Evolutionary conservation across 164 flowering plant species (phyloP).

Genomic region (Liriodendron chinense): DNA sequence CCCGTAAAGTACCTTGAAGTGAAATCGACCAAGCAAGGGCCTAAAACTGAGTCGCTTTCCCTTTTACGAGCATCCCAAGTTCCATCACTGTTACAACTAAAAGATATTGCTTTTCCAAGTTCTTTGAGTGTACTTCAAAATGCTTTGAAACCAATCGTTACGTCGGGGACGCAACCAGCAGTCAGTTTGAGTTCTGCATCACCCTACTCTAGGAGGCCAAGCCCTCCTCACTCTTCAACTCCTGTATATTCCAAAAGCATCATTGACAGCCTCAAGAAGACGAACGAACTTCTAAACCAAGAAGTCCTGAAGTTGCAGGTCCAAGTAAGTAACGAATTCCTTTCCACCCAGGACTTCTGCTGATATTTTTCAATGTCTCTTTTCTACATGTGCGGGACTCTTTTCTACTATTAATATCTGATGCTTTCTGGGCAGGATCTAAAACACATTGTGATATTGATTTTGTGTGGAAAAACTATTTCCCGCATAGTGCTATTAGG

Average conservation of each 20-base stretch:
- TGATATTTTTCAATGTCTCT: not conserved
- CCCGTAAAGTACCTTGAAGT: constrained; percentile 49
- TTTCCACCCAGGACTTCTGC: not conserved
- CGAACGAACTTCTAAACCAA: constrained; percentile 68
- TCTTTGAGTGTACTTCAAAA: constrained; percentile 48
- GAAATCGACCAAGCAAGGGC: constrained; percentile 34
- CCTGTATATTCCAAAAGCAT: constrained; percentile 63
- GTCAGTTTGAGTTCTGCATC: constrained; percentile 49
- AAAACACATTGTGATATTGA: too few species aligned
- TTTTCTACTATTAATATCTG: not conserved
- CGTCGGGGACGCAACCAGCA: constrained; percentile 28
- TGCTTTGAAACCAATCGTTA: constrained; percentile 41
- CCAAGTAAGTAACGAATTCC: constrained; percentile 36
- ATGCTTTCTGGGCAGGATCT: not conserved
- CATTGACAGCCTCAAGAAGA: constrained; percentile 66
- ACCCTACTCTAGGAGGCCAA: constrained; percentile 73
- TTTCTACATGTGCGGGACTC: too few species aligned
- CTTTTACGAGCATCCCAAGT: constrained; percentile 46
- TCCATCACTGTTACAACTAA: constrained; percentile 50
- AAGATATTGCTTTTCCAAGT: constrained; percentile 60
- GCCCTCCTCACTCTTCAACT: constrained; percentile 64
- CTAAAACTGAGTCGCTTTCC: constrained; percentile 30
- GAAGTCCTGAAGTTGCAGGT: constrained; percentile 64
- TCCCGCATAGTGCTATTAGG: too few species aligned
- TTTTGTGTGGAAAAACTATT: too few species aligned